A percentile compares a stretch with the other conserved stretches of the same genome.
phyloP scores from a whole-genome alignment of 2,329 filamentous ascomycete species.

The Ramichloridium luteum region DNA sequence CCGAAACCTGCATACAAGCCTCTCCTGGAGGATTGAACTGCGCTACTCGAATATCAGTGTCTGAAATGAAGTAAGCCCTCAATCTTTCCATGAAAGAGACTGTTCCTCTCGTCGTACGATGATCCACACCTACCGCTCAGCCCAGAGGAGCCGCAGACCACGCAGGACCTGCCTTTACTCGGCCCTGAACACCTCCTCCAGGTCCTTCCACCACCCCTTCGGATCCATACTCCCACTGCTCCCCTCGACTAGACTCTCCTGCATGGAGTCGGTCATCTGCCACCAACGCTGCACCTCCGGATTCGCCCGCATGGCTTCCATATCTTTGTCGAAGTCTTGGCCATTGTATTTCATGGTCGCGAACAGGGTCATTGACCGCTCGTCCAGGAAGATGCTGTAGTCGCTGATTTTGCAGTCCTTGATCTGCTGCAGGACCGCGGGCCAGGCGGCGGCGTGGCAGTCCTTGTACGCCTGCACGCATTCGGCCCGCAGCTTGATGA shows the following conservation, averaged over 20 bases:
- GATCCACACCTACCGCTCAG: too few relatives aligned
- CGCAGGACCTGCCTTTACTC: too few relatives aligned
- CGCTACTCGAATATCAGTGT: too few relatives aligned
- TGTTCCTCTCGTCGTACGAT: too few relatives aligned
- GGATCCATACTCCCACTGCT: conserved; percentile 47
- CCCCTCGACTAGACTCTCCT: conserved; percentile 48
- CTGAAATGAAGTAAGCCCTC: too few relatives aligned
- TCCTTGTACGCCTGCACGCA: conserved; percentile 58
- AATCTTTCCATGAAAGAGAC: too few relatives aligned
- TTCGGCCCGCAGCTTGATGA: conserved; percentile 58
- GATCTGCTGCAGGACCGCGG: conserved; percentile 64
- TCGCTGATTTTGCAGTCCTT: conserved; percentile 62
- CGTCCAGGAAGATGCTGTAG: conserved; percentile 63
- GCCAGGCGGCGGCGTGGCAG: conserved; percentile 63
- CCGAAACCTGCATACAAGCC: too few relatives aligned
- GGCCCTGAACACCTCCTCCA: conserved; percentile 58
- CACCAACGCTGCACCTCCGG: conserved; percentile 67
- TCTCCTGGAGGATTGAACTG: too few relatives aligned
- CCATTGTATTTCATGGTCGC: conserved; percentile 71
- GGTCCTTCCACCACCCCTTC: conserved; percentile 51
- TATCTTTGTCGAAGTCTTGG: conserved; percentile 58
- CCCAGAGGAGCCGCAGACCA: too few relatives aligned
- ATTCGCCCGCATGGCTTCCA: conserved; percentile 63
- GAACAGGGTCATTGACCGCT: conserved; percentile 52
- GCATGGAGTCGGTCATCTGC: conserved; percentile 65